These are phyloP conservation scores for Tetrahymena borealis DNA, from an alignment of 73 alveolate genomes.

Conservation along the genomic window DNA sequence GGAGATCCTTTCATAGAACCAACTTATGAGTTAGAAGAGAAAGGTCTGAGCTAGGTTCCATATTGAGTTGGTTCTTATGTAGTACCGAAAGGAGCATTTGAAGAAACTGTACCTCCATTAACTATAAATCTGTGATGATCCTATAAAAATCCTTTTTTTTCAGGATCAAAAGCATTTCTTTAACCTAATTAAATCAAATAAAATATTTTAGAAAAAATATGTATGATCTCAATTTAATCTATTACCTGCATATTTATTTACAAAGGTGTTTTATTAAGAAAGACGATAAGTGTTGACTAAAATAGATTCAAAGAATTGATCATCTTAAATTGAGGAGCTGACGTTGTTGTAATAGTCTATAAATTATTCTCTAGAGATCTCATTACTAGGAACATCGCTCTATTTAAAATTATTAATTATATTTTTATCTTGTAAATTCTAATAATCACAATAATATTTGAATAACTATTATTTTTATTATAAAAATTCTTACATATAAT, in stretches of 20 bases:
- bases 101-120: constrained; percentile 35
- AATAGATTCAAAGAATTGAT: constrained; percentile 29
- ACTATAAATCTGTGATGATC: constrained; percentile 44
- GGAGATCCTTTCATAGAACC: constrained; percentile 17
- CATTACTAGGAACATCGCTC: constrained; percentile 10
- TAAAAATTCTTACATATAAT: constrained; percentile 8
- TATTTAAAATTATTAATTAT: not conserved
- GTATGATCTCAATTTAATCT: not conserved
- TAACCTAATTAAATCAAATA: not conserved
- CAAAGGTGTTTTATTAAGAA: not conserved
- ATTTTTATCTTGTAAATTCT: not conserved
- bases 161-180: constrained; percentile 42
- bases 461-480: not conserved
- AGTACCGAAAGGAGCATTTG: constrained; percentile 78
- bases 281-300: not conserved
- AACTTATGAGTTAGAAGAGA: constrained; percentile 4
- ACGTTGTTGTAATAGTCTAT: constrained; percentile 27
- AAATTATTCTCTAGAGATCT: constrained; percentile 18
- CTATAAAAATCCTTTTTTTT: constrained; percentile 23
- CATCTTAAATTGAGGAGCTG: constrained; percentile 35
- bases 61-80: constrained; percentile 1
- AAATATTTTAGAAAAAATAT: not conserved
- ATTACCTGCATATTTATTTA: constrained; percentile 37
- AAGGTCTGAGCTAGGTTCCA: not conserved
- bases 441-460: not conserved